Evolutionary conservation across 2,329 filamentous ascomycete species (phyloP), one percentile per base, ranked within the genome.

Genomic region (Penicillium hesseltinei): DNA sequence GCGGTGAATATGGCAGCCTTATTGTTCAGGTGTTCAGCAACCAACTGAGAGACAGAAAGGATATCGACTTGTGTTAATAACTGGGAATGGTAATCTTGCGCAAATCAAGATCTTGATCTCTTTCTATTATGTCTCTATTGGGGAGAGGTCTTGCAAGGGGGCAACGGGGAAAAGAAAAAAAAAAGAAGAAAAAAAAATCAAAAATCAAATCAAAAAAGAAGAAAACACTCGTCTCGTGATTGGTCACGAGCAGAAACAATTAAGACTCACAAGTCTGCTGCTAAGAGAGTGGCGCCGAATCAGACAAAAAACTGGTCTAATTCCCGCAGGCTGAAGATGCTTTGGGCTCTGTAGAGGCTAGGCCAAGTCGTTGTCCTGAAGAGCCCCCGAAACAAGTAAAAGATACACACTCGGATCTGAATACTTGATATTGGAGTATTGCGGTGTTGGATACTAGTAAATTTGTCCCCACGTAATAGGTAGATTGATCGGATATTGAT

Each of bases 1-100:
- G 66, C 60, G 67, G 68, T 69, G 65, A 64, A 54, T 27, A 45
- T 27, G 2, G 15, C 5, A 29, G 54, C 54, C 54, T 57, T 43
- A 57, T 9, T 23, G 3, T 36, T 53, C 54, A 53, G 54, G 54
- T 53, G 44, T 23, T 52, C 29, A 23, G 31, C 51, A 25, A n/a
- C 15, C 11, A 49, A 35, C 33, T 38, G 19, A 3, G 8, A 33
- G 8, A 36, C 2, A n/a, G 25, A 38, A 21, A 31, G 13, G 21
- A 27, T n/a, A 48, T 38, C 19, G 7, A 33, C 29, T 46, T 23
- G 44, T 23, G 44, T 47, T 35, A 45, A 45, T 29, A 35, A 40
- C 31, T 23, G 9, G 47, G 29, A 19, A 33, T 39, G 35, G 27
- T 42, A 50, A 43, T 36, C 36, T 33, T 33, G 29, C 38, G 21